Evolutionary conservation across 225 moss, liverwort and hornwort genomes (phyloP), one percentile per base, ranked within the genome.

Genomic region (Neckera pumila): DNA sequence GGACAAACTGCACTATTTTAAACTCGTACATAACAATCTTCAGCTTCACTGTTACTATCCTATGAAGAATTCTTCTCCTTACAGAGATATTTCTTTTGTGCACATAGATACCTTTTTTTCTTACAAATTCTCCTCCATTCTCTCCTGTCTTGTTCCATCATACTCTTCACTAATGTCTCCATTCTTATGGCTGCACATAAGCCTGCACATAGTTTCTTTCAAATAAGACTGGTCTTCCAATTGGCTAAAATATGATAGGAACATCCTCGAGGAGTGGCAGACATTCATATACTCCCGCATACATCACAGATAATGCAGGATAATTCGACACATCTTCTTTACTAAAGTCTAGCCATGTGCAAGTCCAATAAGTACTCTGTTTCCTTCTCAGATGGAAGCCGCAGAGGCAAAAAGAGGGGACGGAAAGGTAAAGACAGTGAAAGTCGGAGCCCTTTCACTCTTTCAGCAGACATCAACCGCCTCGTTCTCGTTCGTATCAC

Each of bases 401-500:
- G 65, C 40, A 63, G 64, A 86, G 49, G 49, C 60, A 75, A 34
- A 80, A 79, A 79, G 66, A 64, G 73, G 60, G 26, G 56, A 91
- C 75, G 81, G 65, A 67, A 82, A 76, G 71, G 64, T 27, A 61
- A 79, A 69, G 59, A 16, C 80, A 70, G 83, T 49, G 36, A 80
- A 42, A 84, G 82, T 71, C 63, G 80, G 60, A 67, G 60, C n/a
- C 67, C 81, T 66, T 89, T 85, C 69, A 60, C 76, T 74, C 47
- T 85, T 73, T 86, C 83, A 73, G 30, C 40, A 58, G 89, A 87
- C 62, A 71, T 71, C n/a, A 87, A 87, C 82, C 77, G 88, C 80
- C 86, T 76, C 57, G 79, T 86, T 88, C 80, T 86, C 67, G 53
- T 90, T 88, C 86, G 84, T 92, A 90, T 90, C 85, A 90, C 90